Evolutionary conservation across 768 basidiomycete genomes (phyloP).

Genomic region (Lyophyllum decastes): DNA sequence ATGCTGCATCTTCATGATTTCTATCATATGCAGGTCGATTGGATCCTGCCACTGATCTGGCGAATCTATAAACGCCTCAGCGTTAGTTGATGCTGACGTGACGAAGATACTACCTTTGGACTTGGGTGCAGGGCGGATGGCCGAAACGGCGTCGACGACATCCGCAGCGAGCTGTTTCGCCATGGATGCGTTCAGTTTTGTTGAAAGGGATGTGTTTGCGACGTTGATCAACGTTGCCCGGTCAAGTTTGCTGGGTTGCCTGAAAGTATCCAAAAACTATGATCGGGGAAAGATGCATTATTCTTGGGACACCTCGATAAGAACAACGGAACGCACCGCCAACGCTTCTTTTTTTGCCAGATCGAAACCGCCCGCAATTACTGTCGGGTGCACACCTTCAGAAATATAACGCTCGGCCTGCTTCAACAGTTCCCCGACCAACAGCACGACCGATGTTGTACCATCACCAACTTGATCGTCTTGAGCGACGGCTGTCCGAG

Average conservation of each 20-base stretch:
- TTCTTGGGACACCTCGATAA: background rate
- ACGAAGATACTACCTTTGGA: slow-evolving; percentile 48
- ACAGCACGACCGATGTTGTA: slow-evolving; percentile 93
- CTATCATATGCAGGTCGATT: slow-evolving; percentile 98
- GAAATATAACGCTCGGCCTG: slow-evolving; percentile 98
- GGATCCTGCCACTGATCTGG: slow-evolving; percentile 79
- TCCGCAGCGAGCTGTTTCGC: slow-evolving; percentile 89
- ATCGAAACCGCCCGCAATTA: slow-evolving; percentile 95
- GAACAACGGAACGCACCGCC: slow-evolving; percentile 51
- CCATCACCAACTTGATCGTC: slow-evolving; percentile 99
- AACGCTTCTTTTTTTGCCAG: slow-evolving; percentile 96
- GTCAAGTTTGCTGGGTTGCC: slow-evolving; percentile 75
- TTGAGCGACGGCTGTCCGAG: slow-evolving; percentile 96
- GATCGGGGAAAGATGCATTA: slow-evolving; percentile 7
- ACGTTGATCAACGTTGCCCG: slow-evolving; percentile 91
- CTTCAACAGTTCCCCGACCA: slow-evolving; percentile 94
- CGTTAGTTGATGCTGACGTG: background rate
- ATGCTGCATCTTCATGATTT: slow-evolving; percentile 99
- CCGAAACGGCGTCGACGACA: slow-evolving; percentile 92
- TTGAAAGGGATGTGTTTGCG: slow-evolving; percentile 93
- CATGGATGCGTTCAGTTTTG: slow-evolving; percentile 81
- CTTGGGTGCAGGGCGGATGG: slow-evolving; percentile 76
- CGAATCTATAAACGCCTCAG: slow-evolving; percentile 41
- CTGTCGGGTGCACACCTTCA: slow-evolving; percentile 97
- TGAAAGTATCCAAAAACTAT: slow-evolving; percentile 93